Base-by-base conservation (phyloP, 2,329 filamentous ascomycete species). In the Thelonectria blattea region DNA sequence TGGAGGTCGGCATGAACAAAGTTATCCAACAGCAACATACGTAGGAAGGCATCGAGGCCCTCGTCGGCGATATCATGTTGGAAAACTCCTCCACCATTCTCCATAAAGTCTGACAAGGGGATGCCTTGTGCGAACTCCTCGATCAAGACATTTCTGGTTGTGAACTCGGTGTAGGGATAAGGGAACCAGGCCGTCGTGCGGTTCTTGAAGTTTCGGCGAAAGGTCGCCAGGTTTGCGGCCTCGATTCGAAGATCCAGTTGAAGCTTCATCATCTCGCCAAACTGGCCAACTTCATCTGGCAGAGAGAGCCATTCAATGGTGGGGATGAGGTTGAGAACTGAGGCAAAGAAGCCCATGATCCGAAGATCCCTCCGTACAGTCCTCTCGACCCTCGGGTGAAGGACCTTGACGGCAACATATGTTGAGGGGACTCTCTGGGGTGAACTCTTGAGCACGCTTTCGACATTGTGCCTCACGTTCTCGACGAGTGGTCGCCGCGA, bases 221-320 rank as follows among this genome's bases (percentile, higher is more conserved):
- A 98, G 14, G 89, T 87, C 20, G 89, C 88, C 3, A 99, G 81
- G 70, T 99, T 99, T 39, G 93, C 90, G 1, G 93, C 90, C 76
- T 99, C 95, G 62, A 98, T 98, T 53, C 95, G 90, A 37, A 99
- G 83, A 76, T 99, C 95, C 3, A 99, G 83, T 74, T 99, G 95
- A n/a, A 98, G 81, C 70, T 90, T 90, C 95, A 99, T 99, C 95
- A 99, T 99, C 73, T 96, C 91, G 22, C 93, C 94, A 72, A 99
- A 99, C 71, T 98, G 93, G 14, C 83, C 79, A 3, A 98, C 95
- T 74, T 99, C 95, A 68, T 97, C 94, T 0, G 95, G 95, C 9
- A 99, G 86, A 0, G 94, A 97, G 6, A 99, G 83, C 95, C 95
- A 99, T 76, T 98, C 92, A 72, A 99, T 95, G 0, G 93, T 97